Percentiles rank a stretch among this genome's conserved stretches.
Evolutionary conservation across 495 filamentous ascomycete genomes (phyloP).

Genomic region (Tuber microsphaerosporum): DNA sequence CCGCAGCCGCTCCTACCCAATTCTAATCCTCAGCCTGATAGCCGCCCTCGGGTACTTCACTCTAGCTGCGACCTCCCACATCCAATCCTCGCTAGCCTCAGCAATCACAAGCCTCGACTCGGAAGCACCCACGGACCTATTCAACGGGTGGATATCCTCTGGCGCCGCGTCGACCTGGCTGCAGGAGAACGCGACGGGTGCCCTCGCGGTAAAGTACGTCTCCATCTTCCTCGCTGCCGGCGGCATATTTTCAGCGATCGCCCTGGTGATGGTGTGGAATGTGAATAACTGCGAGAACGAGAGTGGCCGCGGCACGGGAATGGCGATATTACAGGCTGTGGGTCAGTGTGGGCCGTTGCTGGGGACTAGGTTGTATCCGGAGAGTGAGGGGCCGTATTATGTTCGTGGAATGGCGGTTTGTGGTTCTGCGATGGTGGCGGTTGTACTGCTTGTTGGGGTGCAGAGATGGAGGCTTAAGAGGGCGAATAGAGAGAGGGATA

Average conservation of each 20-base stretch:
- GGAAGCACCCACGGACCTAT: not conserved
- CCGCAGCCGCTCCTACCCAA: conserved; percentile 62
- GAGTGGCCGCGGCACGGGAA: conserved; percentile 62
- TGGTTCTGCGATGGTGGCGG: conserved; percentile 67
- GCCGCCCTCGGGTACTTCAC: conserved; percentile 68
- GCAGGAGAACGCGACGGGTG: conserved; percentile 18
- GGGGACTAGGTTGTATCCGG: conserved; percentile 63
- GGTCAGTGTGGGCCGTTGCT: conserved; percentile 68
- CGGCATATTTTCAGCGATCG: conserved; percentile 62
- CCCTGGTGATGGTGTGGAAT: conserved; percentile 68
- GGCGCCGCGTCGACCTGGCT: conserved; percentile 18
- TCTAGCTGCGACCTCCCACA: conserved; percentile 50
- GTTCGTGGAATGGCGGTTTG: conserved; percentile 61
- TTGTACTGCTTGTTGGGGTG: conserved; percentile 50
- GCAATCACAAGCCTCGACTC: conserved; percentile 28
- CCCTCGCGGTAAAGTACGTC: conserved; percentile 57
- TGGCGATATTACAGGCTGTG: conserved; percentile 61
- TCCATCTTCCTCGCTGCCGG: conserved; percentile 63
- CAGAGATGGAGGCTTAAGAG: conserved; percentile 54
- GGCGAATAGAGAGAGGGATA: conserved; percentile 58
- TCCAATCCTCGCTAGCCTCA: conserved; percentile 34
- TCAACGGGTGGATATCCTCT: not conserved
- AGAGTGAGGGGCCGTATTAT: conserved; percentile 55
- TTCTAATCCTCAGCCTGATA: conserved; percentile 56
- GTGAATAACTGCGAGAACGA: conserved; percentile 69